Base-by-base conservation (phyloP, 169 alveolate genomes). In the Perkinsus marinus region DNA sequence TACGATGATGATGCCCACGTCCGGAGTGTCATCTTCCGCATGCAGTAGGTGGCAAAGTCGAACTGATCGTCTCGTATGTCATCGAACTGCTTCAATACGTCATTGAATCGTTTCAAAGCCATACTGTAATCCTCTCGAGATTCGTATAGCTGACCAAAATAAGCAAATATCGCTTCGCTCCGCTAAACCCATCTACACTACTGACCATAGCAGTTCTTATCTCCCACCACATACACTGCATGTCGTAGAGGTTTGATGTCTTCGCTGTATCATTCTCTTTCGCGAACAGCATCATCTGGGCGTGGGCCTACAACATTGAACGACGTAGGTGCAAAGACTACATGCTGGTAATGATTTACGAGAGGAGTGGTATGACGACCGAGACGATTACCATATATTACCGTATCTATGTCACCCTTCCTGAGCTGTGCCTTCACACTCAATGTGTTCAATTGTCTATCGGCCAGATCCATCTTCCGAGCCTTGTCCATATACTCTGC, bases 401-500 rank as follows among this genome's bases (percentile, higher is more conserved):
- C 79, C 34, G 79, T 57, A 26, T 57, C 79, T 13, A 57, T 57
- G 22, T 57, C 79, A 57, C 79, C 79, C 79, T 57, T 57, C 79
- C 79, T 57, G 3, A 57, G 79, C 79, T 57, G 79, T 26, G 79
- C 79, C 79, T 57, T 57, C 30, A 57, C 79, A 57, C 79, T 89
- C 19, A 89, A 6, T 38, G 39, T 96, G 92, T 95, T 96, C 43
- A 95, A 94, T 92, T 94, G 95, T 93, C 98, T 95, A 92, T 96
- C 98, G 41, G 97, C 97, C 91, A 95, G 92, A 93, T 96, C 98
- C 92, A 96, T 89, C 39, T 94, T 92, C 92, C 96, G 94, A 0
- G 97, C 97, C 34, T 38, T 36, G 91, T 90, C 36, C 39, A 39
- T 39, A 39, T 37, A 90, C 46, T 90, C 91, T 19, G 43, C 36